These are phyloP conservation scores for Betula pendula DNA, from an alignment of 306 rosid genomes.

Conservation along the genomic window DNA sequence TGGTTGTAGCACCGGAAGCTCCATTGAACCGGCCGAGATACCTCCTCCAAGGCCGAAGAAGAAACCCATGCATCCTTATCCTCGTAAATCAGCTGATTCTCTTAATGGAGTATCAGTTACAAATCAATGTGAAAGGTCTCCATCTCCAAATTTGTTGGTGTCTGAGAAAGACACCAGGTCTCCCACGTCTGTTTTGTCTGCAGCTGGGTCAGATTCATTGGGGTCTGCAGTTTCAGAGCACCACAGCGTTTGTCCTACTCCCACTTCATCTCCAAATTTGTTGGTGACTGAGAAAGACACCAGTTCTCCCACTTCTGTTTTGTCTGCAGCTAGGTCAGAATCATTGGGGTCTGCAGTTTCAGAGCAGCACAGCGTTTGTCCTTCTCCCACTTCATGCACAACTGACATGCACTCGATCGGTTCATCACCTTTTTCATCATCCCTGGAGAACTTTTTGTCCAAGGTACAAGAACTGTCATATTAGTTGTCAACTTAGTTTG, in stretches of 20 bases:
- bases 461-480: slow-evolving; percentile 47
- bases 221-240: slow-evolving; percentile 45
- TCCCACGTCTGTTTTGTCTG: slow-evolving; percentile 71
- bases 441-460: slow-evolving; percentile 28
- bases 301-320: slow-evolving; percentile 74
- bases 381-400: slow-evolving; percentile 63
- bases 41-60: slow-evolving; percentile 98
- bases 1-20: slow-evolving; percentile 51
- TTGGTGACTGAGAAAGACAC: slow-evolving; percentile 48
- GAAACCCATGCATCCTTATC: slow-evolving; percentile 93
- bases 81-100: slow-evolving; percentile 62
- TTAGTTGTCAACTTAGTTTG: slow-evolving; percentile 18
- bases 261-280: slow-evolving; percentile 49
- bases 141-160: slow-evolving; percentile 46
- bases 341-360: slow-evolving; percentile 47
- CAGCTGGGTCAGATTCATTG: slow-evolving; percentile 57
- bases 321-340: slow-evolving; percentile 61
- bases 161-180: slow-evolving; percentile 60
- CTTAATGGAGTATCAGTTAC: slow-evolving; percentile 37
- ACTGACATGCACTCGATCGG: slow-evolving; percentile 54
- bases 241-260: neutral
- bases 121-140: slow-evolving; percentile 55
- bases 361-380: slow-evolving; percentile 40
- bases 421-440: slow-evolving; percentile 41
- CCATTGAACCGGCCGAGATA: slow-evolving; percentile 65